A percentile compares a stretch with the other conserved stretches of the same genome.
phyloP scores from a whole-genome alignment of 495 filamentous ascomycete species.

The Aspergillus carlsbadensis region DNA sequence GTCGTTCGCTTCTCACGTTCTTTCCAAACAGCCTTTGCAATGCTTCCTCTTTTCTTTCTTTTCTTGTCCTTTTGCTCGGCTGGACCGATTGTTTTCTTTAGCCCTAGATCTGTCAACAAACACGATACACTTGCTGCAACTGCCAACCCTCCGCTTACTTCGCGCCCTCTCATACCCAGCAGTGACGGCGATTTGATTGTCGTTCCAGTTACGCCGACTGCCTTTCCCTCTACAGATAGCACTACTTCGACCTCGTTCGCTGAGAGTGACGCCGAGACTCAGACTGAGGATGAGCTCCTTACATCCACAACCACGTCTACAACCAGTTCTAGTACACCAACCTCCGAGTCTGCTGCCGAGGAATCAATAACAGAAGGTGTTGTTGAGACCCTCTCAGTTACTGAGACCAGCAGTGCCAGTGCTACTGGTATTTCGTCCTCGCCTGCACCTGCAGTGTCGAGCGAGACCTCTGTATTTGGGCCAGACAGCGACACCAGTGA shows the following conservation, averaged over 20 bases:
- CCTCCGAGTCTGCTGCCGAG: too few relatives aligned
- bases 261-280: neutral
- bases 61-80: conserved; percentile 29
- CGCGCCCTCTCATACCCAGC: neutral
- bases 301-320: neutral
- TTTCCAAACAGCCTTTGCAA: conserved; percentile 14
- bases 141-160: neutral
- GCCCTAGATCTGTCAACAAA: conserved; percentile 5
- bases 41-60: conserved; percentile 25
- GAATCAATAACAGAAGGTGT: neutral
- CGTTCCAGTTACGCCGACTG: conserved; percentile 18
- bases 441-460: neutral
- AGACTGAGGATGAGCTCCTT: neutral
- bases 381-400: neutral
- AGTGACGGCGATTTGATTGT: conserved; percentile 20
- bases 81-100: conserved; percentile 33
- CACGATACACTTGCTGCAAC: neutral
- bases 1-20: neutral
- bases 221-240: neutral
- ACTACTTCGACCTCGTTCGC: neutral
- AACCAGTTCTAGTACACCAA: neutral
- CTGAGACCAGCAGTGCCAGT: neutral
- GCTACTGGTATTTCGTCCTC: neutral
- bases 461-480: neutral
- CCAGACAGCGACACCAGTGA: neutral